Evolutionary conservation across 768 basidiomycete genomes (phyloP).

Genomic region (Boletus pseudo-olivaceus): DNA sequence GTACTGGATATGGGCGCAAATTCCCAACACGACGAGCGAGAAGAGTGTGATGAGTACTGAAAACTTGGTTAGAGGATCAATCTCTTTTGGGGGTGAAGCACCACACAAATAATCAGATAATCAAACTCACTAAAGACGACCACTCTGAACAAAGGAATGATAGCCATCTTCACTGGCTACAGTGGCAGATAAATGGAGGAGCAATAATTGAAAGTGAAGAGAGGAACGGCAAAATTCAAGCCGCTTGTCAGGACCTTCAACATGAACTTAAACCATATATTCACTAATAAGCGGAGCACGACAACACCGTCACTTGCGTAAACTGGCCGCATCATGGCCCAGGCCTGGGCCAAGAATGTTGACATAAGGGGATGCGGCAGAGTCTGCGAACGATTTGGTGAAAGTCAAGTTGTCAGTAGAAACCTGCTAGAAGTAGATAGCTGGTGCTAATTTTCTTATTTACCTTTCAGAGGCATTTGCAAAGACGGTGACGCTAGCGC

Average conservation of each 20-base stretch:
- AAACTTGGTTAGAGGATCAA: not conserved
- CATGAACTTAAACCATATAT: not conserved
- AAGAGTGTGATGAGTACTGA: slow-evolving; percentile 14
- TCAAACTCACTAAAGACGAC: slow-evolving; percentile 20
- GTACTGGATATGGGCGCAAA: slow-evolving; percentile 19
- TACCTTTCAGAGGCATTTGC: not conserved
- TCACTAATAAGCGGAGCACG: not conserved
- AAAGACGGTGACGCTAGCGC: not conserved
- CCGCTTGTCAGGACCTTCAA: not conserved
- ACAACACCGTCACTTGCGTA: not conserved
- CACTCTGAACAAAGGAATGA: slow-evolving; percentile 25
- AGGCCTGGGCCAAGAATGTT: not conserved
- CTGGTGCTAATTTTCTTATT: not conserved
- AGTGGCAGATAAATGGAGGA: not conserved
- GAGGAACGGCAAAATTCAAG: not conserved
- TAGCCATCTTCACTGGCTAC: slow-evolving; percentile 15
- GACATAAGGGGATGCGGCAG: slow-evolving; percentile 1
- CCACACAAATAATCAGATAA: not conserved
- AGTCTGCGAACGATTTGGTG: not conserved
- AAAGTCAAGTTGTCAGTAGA: not conserved
- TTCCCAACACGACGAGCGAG: slow-evolving; percentile 19
- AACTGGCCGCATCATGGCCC: not conserved
- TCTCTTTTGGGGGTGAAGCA: not conserved
- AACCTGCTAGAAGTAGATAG: not conserved
- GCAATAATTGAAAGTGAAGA: not conserved